phyloP scores from a whole-genome alignment of 73 alveolate species.

The Paraurostyla sp. region DNA sequence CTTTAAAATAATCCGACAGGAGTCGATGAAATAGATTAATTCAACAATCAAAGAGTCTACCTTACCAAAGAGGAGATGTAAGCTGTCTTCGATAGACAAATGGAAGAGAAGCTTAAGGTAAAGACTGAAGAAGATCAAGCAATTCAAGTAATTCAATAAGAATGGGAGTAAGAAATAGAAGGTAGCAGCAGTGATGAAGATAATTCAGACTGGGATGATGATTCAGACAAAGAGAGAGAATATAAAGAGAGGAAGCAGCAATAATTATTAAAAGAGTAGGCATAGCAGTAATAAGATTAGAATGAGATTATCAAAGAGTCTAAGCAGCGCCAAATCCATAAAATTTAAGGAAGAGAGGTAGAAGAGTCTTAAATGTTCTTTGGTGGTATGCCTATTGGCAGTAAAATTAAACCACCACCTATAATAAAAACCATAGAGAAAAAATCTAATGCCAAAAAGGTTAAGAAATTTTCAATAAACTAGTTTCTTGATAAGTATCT shows the following conservation, averaged over 20 bases:
- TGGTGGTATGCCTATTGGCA: constrained; percentile 44
- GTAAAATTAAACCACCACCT: neutral
- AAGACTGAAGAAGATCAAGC: constrained; percentile 28
- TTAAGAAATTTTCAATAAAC: constrained; percentile 32
- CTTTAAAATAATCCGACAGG: constrained; percentile 3
- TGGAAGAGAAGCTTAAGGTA: neutral
- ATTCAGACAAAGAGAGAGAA: neutral
- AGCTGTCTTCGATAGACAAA: neutral
- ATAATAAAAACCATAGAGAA: neutral
- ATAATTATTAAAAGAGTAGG: neutral
- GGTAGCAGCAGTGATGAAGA: neutral
- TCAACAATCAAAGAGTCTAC: neutral
- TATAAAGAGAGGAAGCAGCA: neutral
- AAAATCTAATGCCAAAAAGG: neutral
- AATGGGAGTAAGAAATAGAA: constrained; percentile 28
- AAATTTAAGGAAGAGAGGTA: neutral
- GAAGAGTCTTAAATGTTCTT: neutral
- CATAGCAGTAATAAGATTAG: neutral
- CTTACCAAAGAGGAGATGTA: constrained; percentile 5
- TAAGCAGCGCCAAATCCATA: neutral
- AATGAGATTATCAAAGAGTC: neutral
- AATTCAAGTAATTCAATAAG: neutral
- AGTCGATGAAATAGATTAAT: neutral
- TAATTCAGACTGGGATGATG: constrained; percentile 24
- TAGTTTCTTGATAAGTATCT: constrained; percentile 49